Conservation (phyloP, 1,284 basidiomycete genomes). For the Apiotrichum brassicae region DNA sequence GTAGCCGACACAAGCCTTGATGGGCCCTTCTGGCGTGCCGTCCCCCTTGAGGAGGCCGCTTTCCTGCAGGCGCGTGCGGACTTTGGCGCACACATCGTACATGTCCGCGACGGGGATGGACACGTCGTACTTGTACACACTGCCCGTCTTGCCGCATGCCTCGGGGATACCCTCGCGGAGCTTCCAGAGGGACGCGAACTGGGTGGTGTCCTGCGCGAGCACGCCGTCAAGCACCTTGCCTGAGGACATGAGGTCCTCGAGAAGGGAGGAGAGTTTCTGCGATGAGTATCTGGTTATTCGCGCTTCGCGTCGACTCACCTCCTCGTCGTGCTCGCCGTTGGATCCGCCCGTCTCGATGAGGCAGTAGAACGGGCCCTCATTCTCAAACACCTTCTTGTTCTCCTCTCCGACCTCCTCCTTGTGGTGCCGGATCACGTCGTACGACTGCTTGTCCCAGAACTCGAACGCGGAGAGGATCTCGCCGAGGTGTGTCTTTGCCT, state of each 20-base stretch:
- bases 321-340: constrained; percentile 88
- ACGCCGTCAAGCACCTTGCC: constrained; percentile 86
- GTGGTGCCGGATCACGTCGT: constrained; percentile 62
- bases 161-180: constrained; percentile 93
- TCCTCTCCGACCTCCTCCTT: constrained; percentile 42
- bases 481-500: constrained; percentile 64
- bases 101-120: constrained; percentile 84
- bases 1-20: constrained; percentile 82
- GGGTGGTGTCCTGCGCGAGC: constrained; percentile 83
- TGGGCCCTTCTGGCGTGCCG: constrained; percentile 55
- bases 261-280: constrained; percentile 81
- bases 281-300: too few species aligned
- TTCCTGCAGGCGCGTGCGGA: constrained; percentile 65
- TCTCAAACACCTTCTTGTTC: constrained; percentile 50
- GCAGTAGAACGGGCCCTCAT: constrained; percentile 80
- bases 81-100: constrained; percentile 79
- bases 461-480: constrained; percentile 98
- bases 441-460: constrained; percentile 79
- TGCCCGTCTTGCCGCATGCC: constrained; percentile 87
- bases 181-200: constrained; percentile 85
- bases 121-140: constrained; percentile 96
- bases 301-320: constrained; percentile 59
- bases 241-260: constrained; percentile 72
- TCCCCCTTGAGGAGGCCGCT: constrained; percentile 62
- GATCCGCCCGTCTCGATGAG: constrained; percentile 91